Evolutionary conservation across 345 rosid genomes (phyloP), one percentile per base, ranked within the genome.

Genomic region (Gossypioides kirkii): DNA sequence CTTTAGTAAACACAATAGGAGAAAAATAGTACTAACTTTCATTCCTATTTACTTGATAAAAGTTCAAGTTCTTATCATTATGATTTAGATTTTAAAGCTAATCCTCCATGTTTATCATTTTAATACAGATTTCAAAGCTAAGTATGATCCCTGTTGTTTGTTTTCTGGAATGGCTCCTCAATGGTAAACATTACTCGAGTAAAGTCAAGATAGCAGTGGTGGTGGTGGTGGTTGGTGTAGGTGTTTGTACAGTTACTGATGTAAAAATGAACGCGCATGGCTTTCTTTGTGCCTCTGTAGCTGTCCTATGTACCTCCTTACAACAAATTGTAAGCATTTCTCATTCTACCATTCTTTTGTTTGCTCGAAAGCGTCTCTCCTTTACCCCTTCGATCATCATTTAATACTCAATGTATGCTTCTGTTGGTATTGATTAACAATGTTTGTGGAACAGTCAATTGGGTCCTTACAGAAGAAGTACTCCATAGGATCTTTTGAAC

Each of bases 391-490:
- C 7, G 25, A 17, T 56, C 17, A 5, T 36, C n/a, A 8, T 12
- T 12, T 58, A 10, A 3, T 7, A 26, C 6, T 60, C 62, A 3
- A 12, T 46, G 23, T 53, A 47, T 55, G 52, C 23, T 71, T 41
- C 18, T 56, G 16, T 43, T 23, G 2, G 11, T 14, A 18, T 45
- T 59, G 25, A 17, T 63, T 9, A 63, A 63, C 49, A 2, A 46
- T 75, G 10, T 28, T 73, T 61, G 16, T 49, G 47, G 61, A 55
- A 74, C 80, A 82, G 85, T 50, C 82, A 42, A 82, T 82, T 28
- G 85, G 85, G 1, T 79, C 85, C 62, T 68, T 82, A 55, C 85
- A 82, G 77, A 82, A 79, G 80, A 82, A 79, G 71, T 82, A 79
- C 74, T 79, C 80, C 0, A 70, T 82, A 64, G 85, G 85, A 74